Base-by-base conservation (phyloP, 352 stramenopile species). In the Globisporangium polare region DNA sequence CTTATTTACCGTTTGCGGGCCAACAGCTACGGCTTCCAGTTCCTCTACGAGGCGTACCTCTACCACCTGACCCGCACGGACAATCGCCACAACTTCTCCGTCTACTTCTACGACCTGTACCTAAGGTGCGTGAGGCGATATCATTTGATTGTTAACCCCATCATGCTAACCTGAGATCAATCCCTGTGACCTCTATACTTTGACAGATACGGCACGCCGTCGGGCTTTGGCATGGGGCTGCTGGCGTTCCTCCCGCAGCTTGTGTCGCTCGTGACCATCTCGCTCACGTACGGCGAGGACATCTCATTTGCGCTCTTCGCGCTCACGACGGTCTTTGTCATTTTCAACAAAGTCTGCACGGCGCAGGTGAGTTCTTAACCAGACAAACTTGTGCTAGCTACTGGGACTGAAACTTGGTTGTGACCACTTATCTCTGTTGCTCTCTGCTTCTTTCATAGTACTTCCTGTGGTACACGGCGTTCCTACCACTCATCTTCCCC, bases 71-170 rank as follows among this genome's bases (percentile, higher is more conserved):
- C 86, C 26, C 91, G 98, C 35, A 95, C 96, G 1, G 98, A 99
- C 84, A 98, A 99, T 75, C 94, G 97, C 26, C 98, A 99, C 80
- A 99, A 99, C 73, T 99, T 99, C 71, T 99, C 96, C 5, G 92
- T 99, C 41, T 99, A 99, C 77, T 99, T 98, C 77, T 99, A 99
- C 75, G 92, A 95, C 71, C 97, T 99, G n/a, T 99, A 99, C 74
- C 80, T 99, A 24, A 68, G 80, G 69, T 90, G n/a, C n/a, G n/a
- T n/a, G n/a, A n/a, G n/a, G n/a, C n/a, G n/a, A n/a, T n/a, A n/a
- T n/a, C n/a, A n/a, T n/a, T n/a, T n/a, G n/a, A n/a, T n/a, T n/a
- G n/a, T n/a, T n/a, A n/a, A n/a, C n/a, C n/a, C n/a, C n/a, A n/a
- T n/a, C n/a, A n/a, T n/a, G n/a, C n/a, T n/a, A 53, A 8, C 4